Evolutionary conservation across 495 filamentous ascomycete species (phyloP), one percentile per base, ranked within the genome.

Genomic region (Cercophora newfieldiana): DNA sequence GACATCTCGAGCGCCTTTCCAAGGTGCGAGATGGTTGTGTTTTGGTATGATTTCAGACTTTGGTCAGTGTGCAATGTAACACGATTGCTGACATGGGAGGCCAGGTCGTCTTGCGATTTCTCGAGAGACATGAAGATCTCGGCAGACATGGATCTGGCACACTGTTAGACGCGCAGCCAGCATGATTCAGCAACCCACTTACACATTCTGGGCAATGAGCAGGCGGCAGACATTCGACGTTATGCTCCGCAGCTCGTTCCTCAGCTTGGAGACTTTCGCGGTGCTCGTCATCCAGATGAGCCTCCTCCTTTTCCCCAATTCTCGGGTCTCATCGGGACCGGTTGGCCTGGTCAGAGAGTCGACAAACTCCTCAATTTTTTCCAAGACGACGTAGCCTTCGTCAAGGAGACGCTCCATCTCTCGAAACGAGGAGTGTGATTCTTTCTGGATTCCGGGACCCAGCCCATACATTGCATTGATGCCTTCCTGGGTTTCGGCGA

Each of bases 401-500:
- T 58, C 55, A 14, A 58, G 22, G 14, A 58, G 55, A 8, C 24
- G 24, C 29, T 58, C 55, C 55, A 58, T 25, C 26, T 58, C 55
- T 7, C 55, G 55, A 8, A 18, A 58, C 16, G 55, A 58, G 26
- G 55, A 25, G n/a, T 58, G 55, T 10, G 55, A 58, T 29, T 58
- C 55, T 22, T 55, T 55, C 51, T 55, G 51, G 0, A 28, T 12
- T 12, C 51, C 21, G 19, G 51, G 51, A 12, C 55, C 55, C 14
- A 30, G 37, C 10, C 3, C 33, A 31, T 61, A 29, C 59, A 50
- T 24, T 1, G 37, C 19, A 8, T 50, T 48, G 16, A 61, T 61
- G 26, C 60, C 60, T n/a, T 63, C 44, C 25, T 30, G 48, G 48
- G 60, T 63, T 18, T 63, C 60, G 48, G 21, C 26, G 26, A 63